Base-by-base conservation (phyloP, 129 eudicot genomes). In the Daucus carota region DNA sequence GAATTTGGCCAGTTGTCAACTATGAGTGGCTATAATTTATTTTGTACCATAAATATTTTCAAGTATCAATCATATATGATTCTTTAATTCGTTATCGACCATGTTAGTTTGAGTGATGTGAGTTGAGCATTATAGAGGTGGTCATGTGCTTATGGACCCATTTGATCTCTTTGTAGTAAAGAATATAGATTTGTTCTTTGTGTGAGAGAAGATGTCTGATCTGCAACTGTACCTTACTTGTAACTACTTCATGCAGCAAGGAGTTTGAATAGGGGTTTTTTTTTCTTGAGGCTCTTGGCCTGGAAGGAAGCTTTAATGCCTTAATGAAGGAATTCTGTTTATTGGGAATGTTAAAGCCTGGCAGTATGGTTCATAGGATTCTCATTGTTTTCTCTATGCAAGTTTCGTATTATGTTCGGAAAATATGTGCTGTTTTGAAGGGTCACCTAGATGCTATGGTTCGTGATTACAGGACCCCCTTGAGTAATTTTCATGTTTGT, bases 1-100 rank as follows among this genome's bases (percentile, higher is more conserved):
- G 48, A 31, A 73, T 18, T 54, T 47, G 44, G 65, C 43, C 76
- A 15, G 20, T 13, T 73, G 76, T 73, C 43, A 32, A 46, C 24
- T 29, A 32, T 32, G 54, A n/a, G 63, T 17, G 65, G 65, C 76
- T 48, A 26, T 59, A 46, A 48, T 29, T 47, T 48, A 15, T 45
- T 31, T 48, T 73, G 76, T 72, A 72, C n/a, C 17, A 72, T 43
- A 43, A 20, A 4, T 0, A 43, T 4, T 42, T 43, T 72, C 75
- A 42, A 12, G 24, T 43, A 72, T 72, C 75, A 47, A 46, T 73
- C 31, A 73, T 48, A 73, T 73, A 73, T 73, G 76, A 73, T 73
- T 73, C 76, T 73, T 73, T 73, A 41, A 46, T 46, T 73, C 32
- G 65, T 72, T 14, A 73, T 31, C 2, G 76, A 31, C 48, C 29